Evolutionary conservation across 2,329 filamentous ascomycete species (phyloP).

Genomic region (Alternaria tenuissima): DNA sequence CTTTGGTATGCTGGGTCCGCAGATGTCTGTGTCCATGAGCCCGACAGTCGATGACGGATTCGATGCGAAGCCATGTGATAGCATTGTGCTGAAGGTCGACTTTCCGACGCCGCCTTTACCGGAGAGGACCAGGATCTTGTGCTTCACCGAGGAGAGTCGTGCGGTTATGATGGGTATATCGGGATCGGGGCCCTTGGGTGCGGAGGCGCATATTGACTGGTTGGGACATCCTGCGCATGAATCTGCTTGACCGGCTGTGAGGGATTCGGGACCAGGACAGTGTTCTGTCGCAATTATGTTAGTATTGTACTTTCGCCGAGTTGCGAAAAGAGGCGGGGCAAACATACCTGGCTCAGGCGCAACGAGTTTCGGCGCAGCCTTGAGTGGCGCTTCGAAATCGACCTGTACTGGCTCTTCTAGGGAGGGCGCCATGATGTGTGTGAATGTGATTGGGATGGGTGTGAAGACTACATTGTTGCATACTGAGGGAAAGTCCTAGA

Average conservation of each 20-base stretch:
- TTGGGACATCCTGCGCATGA: slow-evolving; percentile 96
- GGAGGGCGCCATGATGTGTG: slow-evolving; percentile 75
- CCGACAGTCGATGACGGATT: slow-evolving; percentile 83
- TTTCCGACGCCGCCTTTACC: slow-evolving; percentile 98
- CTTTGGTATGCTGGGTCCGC: slow-evolving; percentile 93
- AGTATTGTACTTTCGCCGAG: neutral
- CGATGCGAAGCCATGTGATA: slow-evolving; percentile 87
- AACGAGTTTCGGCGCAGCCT: slow-evolving; percentile 82
- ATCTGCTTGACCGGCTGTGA: slow-evolving; percentile 72
- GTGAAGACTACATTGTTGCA: slow-evolving; percentile 31
- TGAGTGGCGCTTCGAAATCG: slow-evolving; percentile 77
- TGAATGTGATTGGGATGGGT: slow-evolving; percentile 10
- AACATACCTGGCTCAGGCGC: slow-evolving; percentile 81
- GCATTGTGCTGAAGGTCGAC: slow-evolving; percentile 87
- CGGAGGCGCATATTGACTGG: slow-evolving; percentile 91
- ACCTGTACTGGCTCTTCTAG: slow-evolving; percentile 74
- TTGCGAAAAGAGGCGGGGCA: slow-evolving; percentile 22
- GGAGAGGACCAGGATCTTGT: slow-evolving; percentile 91
- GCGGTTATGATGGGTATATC: slow-evolving; percentile 89
- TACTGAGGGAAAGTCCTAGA: slow-evolving; percentile 28
- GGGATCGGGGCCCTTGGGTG: slow-evolving; percentile 93
- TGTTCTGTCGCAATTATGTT: slow-evolving; percentile 66
- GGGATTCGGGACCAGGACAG: slow-evolving; percentile 88
- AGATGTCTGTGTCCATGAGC: slow-evolving; percentile 98
- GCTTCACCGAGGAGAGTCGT: slow-evolving; percentile 80